Base-by-base conservation (phyloP, 495 filamentous ascomycete species). In the Podospora didyma region DNA sequence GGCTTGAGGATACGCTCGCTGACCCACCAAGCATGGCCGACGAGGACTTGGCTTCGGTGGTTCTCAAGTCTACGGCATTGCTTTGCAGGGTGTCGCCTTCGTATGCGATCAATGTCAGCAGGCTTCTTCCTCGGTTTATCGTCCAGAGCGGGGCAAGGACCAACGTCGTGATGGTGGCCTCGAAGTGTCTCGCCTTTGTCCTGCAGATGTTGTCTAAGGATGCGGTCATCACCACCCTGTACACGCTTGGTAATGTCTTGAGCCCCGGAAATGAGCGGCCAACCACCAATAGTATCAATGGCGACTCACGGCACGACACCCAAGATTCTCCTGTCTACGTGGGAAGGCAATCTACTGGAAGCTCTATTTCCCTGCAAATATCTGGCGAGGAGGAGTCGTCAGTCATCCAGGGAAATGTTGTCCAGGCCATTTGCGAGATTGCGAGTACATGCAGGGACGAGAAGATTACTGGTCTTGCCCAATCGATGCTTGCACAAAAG, bases 401-500 rank as follows among this genome's bases (percentile, higher is more conserved):
- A 5, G 68, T 81, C 14, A 84, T 89, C 0, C 87, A 92, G 70
- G 82, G 84, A 16, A 94, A 88, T 59, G 84, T 96, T 26, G 84
- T 97, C 31, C 88, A 95, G 64, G 88, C 92, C 6, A 93, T 97
- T 58, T 91, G 93, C 58, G 85, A 84, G 26, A 89, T 97, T 63
- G 90, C 95, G 1, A 86, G 77, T 34, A 82, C 79, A 53, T 91
- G 86, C 68, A 81, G 86, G 45, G 92, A 98, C 59, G 85, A 90
- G 35, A 96, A 96, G 71, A 94, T 97, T 46, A 93, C 86, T 21
- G 95, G 93, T 12, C 78, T 98, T 52, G 91, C 91, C n/a, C 88
- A 96, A 63, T 93, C 91, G 4, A 97, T 97, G 88, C 81, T 98
- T 17, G 73, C 96, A 7, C 94, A 97, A 63, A 95, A 97, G 68